Conservation (phyloP, 192 early-diverging fungal species). For the Backusella liffmaniae region DNA sequence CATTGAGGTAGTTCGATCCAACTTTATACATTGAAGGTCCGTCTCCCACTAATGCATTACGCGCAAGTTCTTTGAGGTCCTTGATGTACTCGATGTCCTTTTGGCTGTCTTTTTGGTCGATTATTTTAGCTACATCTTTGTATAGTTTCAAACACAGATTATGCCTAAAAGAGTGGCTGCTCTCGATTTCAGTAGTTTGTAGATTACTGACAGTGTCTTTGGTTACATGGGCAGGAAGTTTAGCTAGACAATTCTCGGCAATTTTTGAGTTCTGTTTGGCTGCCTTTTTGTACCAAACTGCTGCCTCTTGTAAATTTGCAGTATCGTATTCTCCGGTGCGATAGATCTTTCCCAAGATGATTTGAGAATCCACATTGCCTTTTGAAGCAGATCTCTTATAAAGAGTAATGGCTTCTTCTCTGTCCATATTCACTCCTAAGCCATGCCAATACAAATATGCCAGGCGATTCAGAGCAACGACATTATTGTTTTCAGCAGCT, state of each 20-base stretch:
- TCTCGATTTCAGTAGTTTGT: neutral
- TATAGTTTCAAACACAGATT: neutral
- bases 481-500: neutral
- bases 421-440: neutral
- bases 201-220: neutral
- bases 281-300: neutral
- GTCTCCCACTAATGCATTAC: neutral
- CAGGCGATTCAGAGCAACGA: neutral
- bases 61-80: neutral
- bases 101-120: neutral
- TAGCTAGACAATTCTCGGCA: neutral
- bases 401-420: neutral
- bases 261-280: neutral
- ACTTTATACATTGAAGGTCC: neutral
- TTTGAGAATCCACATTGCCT: neutral
- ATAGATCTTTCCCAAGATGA: neutral
- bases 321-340: neutral
- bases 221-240: neutral
- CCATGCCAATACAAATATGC: neutral
- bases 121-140: neutral
- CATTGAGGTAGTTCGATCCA: neutral
- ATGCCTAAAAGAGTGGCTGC: neutral
- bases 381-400: neutral
- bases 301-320: neutral
- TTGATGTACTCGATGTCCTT: neutral